Conservation (phyloP, 192 early-diverging fungal genomes). For the Backusella macrospora region DNA sequence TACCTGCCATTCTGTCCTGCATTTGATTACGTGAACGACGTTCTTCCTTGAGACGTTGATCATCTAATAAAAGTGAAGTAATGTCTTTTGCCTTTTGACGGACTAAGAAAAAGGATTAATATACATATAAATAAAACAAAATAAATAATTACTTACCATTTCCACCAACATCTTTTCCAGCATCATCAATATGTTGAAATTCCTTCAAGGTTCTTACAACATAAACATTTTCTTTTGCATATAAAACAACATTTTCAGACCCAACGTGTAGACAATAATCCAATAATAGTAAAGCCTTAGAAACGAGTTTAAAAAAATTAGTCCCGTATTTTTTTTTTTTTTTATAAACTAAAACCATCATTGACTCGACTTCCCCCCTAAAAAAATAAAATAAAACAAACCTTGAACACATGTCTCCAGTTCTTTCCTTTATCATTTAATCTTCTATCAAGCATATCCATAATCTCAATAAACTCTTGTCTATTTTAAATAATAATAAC, state of each 20-base stretch:
- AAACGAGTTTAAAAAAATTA: not conserved
- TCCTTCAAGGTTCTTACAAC: constrained; percentile 96
- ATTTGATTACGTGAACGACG: constrained; percentile 68
- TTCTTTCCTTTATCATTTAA: constrained; percentile 97
- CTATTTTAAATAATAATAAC: constrained; percentile 52
- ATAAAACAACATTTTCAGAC: constrained; percentile 83
- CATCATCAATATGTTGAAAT: constrained; percentile 95
- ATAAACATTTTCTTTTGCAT: constrained; percentile 87
- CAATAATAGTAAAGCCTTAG: constrained; percentile 79
- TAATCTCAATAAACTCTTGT: constrained; percentile 91
- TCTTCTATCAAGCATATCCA: constrained; percentile 98
- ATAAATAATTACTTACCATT: constrained; percentile 64
- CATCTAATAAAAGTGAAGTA: constrained; percentile 79
- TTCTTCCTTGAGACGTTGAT: constrained; percentile 73
- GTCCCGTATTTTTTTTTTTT: not conserved
- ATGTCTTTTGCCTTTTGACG: constrained; percentile 94
- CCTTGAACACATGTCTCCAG: constrained; percentile 99
- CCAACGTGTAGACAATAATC: constrained; percentile 87
- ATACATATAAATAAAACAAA: not conserved
- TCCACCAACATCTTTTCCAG: constrained; percentile 86
- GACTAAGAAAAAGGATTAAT: constrained; percentile 55
- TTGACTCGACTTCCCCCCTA: too few relatives aligned
- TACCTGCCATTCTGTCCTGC: constrained; percentile 61
- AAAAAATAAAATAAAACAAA: constrained; percentile 32
- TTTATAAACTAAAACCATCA: not conserved